Evolutionary conservation across 352 stramenopile genomes (phyloP).

Genomic region (Pythium chondricola): DNA sequence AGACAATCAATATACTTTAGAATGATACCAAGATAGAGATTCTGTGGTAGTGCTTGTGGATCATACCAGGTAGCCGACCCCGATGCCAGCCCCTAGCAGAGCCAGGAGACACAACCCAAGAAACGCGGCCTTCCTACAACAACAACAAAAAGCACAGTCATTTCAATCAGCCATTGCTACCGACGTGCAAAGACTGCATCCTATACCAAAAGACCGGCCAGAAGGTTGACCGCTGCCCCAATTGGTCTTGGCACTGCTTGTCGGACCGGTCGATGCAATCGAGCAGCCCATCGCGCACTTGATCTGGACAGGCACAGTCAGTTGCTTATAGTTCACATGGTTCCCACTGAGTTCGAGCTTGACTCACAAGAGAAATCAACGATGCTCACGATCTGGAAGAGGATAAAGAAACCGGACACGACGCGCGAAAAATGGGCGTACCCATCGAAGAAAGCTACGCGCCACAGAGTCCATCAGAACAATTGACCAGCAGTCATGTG

Average conservation of each 20-base stretch:
- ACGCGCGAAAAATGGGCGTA: conserved; percentile 52
- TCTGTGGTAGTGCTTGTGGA: too few species aligned
- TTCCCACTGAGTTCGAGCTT: neutral
- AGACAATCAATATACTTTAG: too few species aligned
- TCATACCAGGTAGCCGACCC: conserved; percentile 53
- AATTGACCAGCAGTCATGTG: neutral
- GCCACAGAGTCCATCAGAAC: neutral
- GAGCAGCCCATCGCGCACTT: conserved; percentile 49
- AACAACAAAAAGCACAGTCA: neutral
- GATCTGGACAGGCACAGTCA: conserved; percentile 26
- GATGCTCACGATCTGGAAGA: conserved; percentile 78
- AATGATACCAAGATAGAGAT: too few species aligned
- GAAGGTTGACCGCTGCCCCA: neutral
- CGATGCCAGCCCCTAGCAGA: conserved; percentile 42
- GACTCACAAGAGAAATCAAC: conserved; percentile 66
- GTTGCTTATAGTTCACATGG: neutral
- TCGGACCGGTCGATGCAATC: conserved; percentile 40
- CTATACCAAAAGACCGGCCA: conserved; percentile 10
- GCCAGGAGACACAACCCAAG: conserved; percentile 56
- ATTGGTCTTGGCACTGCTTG: conserved; percentile 17
- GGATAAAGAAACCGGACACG: conserved; percentile 60
- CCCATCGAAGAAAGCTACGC: conserved; percentile 53
- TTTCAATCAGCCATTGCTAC: neutral
- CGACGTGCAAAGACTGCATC: neutral
- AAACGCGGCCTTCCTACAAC: conserved; percentile 38